A percentile compares a stretch with the other conserved stretches of the same genome.
phyloP scores from a whole-genome alignment of 2,329 filamentous ascomycete genomes.

The Sporothrix pseudoabietina region DNA sequence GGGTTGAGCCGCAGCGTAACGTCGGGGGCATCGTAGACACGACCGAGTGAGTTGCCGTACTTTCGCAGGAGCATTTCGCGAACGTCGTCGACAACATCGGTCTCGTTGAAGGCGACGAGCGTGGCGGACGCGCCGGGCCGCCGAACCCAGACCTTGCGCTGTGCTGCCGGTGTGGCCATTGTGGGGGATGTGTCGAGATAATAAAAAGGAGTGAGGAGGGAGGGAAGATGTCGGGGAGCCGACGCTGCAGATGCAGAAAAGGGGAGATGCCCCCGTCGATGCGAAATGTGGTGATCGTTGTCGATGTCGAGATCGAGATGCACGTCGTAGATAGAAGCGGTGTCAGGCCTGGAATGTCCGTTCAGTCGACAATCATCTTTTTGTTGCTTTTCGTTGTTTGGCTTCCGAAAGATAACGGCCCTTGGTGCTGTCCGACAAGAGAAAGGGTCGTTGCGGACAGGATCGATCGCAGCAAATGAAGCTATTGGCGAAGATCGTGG shows the following conservation, averaged over 20 bases:
- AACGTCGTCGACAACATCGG: slow-evolving; percentile 92
- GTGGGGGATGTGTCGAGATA: neutral
- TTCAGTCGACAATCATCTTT: neutral
- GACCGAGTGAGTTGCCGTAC: slow-evolving; percentile 89
- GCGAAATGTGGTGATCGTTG: neutral
- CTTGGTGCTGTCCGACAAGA: neutral
- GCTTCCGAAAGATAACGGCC: neutral
- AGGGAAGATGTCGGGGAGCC: neutral
- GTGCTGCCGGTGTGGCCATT: slow-evolving; percentile 37
- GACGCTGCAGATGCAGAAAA: neutral
- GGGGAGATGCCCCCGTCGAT: slow-evolving; percentile 4
- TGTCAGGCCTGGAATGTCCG: neutral
- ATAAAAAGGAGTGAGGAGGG: neutral
- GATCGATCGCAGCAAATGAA: slow-evolving; percentile 4
- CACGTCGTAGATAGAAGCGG: neutral
- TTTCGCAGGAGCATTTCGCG: slow-evolving; percentile 90
- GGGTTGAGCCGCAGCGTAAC: slow-evolving; percentile 75
- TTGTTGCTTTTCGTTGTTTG: neutral
- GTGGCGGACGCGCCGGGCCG: slow-evolving; percentile 83
- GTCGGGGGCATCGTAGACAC: slow-evolving; percentile 87
- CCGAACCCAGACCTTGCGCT: slow-evolving; percentile 93
- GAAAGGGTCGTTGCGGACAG: neutral
- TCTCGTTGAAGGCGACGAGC: slow-evolving; percentile 78
- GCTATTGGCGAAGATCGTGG: slow-evolving; percentile 9
- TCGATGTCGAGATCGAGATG: neutral